Base-by-base conservation (phyloP, 495 filamentous ascomycete species). In the Penicillium malachiteum region DNA sequence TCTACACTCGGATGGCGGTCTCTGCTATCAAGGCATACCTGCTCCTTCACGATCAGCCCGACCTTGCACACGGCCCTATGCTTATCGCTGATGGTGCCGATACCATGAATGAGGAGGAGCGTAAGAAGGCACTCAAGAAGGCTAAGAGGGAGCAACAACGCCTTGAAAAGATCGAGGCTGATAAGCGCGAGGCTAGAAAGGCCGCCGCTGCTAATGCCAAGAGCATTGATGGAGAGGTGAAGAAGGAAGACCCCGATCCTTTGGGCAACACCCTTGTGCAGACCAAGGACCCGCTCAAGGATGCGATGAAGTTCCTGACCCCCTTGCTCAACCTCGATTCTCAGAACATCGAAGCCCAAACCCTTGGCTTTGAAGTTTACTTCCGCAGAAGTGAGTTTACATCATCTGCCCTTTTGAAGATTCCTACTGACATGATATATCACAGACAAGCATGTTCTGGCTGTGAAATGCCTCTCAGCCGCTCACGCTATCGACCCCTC, bases 51-150 rank as follows among this genome's bases (percentile, higher is more conserved):
- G 95, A 97, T 63, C 82, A 88, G 50, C 89, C 88, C 1, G 68
- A 82, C 43, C 76, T 88, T n/a, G 83, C 74, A 9, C 75, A 85
- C 50, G 77, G 74, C 16, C 76, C 76, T 0, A 67, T 84, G 40
- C 67, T 75, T n/a, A 79, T 78, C 0, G 60, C 74, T 17, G 87
- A 86, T 52, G 85, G 84, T 21, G 72, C 75, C 52, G 78, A 76
- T 34, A 71, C 77, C 46, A 78, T 80, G 39, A 84, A 87, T 45
- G 81, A 82, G 1, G 82, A 83, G 5, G 92, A 96, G 64, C 81
- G 82, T 51, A 97, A 96, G 81, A 97, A 95, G 78, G 91, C 91
- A 1, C 76, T 89, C 37, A 97, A 96, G 81, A 98, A 97, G 76
- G 92, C 93, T 3, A 92, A 86, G 75, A 92, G 90, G 71, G 94